Conservation (phyloP, 1,139 yeast genomes). For the Candida glucosophila region DNA sequence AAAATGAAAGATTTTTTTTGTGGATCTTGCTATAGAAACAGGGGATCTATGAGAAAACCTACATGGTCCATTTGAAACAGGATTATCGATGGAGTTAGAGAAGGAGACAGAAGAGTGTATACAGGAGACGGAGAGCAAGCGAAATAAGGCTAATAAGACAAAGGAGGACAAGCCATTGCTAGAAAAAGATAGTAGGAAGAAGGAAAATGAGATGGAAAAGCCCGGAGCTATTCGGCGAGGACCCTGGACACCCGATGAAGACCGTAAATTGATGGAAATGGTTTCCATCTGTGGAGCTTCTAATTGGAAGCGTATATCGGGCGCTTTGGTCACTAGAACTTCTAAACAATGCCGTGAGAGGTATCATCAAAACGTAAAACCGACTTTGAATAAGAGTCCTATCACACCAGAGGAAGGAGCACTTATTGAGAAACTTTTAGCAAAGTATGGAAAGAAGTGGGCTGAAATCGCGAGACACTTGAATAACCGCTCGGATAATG, state of each 20-base stretch:
- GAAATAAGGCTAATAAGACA: no score
- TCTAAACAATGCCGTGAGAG: slow-evolving; percentile 93
- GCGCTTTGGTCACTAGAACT: slow-evolving; percentile 64
- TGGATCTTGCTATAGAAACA: no score
- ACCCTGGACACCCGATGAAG: slow-evolving; percentile 89
- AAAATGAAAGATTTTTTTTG: no score
- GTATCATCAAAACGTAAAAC: slow-evolving; percentile 86
- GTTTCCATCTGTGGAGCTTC: slow-evolving; percentile 74
- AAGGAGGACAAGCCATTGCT: no score
- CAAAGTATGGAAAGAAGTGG: slow-evolving; percentile 82
- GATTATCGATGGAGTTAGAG: background rate
- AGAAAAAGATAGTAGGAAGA: background rate
- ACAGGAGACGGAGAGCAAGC: background rate
- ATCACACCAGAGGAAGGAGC: slow-evolving; percentile 81
- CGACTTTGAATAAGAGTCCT: slow-evolving; percentile 72
- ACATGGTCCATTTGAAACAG: no score
- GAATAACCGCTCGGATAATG: slow-evolving; percentile 82
- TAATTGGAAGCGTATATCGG: slow-evolving; percentile 85
- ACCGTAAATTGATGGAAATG: slow-evolving; percentile 59
- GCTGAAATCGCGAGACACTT: slow-evolving; percentile 88
- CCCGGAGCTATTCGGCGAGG: slow-evolving; percentile 44
- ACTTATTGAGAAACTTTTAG: slow-evolving; percentile 70
- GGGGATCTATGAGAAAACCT: no score
- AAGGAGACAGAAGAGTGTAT: background rate
- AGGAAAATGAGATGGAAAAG: slow-evolving; percentile 4